Evolutionary conservation across 2,329 filamentous ascomycete species (phyloP).

Genomic region (Xylogone sp.): DNA sequence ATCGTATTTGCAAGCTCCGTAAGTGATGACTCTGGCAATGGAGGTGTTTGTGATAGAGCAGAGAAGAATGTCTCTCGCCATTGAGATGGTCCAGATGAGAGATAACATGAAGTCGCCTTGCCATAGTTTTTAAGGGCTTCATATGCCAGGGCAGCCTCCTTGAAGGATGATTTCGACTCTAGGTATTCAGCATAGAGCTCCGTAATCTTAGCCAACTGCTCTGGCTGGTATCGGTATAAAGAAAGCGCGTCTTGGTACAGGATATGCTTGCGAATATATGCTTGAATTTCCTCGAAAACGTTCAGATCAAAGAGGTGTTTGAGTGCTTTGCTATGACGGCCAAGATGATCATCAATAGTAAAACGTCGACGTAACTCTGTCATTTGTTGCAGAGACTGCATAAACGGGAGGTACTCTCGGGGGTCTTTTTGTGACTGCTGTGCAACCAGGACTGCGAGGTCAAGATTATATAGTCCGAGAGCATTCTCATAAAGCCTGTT

Average conservation of each 20-base stretch:
- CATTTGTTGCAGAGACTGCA: conserved; percentile 79
- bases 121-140: conserved; percentile 76
- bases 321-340: conserved; percentile 73
- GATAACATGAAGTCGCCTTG: conserved; percentile 78
- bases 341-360: conserved; percentile 84
- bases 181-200: conserved; percentile 77
- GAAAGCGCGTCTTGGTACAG: conserved; percentile 76
- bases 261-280: conserved; percentile 73
- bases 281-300: conserved; percentile 72
- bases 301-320: conserved; percentile 69
- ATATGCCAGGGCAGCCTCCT: conserved; percentile 86
- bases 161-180: conserved; percentile 68
- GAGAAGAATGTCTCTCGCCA: conserved; percentile 90
- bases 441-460: conserved; percentile 83
- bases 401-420: conserved; percentile 89
- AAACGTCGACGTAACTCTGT: conserved; percentile 69
- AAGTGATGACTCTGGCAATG: conserved; percentile 58
- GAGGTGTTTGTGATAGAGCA: conserved; percentile 62
- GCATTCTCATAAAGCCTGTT: conserved; percentile 89
- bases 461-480: conserved; percentile 85
- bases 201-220: conserved; percentile 65
- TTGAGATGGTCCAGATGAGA: conserved; percentile 67
- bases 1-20: conserved; percentile 67
- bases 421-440: conserved; percentile 97
- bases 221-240: conserved; percentile 77